Percentiles rank a stretch among this genome's conserved stretches.
Evolutionary conservation across 768 basidiomycete species (phyloP).

Genomic region (Tricholoma furcatifolium): DNA sequence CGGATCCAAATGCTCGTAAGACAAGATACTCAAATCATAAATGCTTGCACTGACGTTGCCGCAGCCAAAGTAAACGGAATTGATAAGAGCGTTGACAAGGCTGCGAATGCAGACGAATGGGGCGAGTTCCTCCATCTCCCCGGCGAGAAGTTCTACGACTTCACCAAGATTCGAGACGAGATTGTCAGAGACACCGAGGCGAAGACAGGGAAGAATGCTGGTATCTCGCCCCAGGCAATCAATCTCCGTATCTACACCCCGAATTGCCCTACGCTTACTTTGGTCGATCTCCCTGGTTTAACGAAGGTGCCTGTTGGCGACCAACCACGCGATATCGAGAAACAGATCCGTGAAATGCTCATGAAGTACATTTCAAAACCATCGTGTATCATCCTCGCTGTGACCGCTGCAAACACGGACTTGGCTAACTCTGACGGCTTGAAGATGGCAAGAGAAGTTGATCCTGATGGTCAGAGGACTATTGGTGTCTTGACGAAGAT

Average conservation of each 20-base stretch:
- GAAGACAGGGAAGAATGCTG: conserved; percentile 98
- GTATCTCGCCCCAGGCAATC: conserved; percentile 96
- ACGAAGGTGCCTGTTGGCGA: conserved; percentile 96
- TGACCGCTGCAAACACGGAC: conserved; percentile 94
- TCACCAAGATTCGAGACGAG: conserved; percentile 94
- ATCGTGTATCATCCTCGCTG: conserved; percentile 94
- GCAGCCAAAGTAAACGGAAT: conserved; percentile 43
- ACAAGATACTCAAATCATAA: conserved; percentile 36
- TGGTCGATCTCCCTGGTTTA: conserved; percentile 96
- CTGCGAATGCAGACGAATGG: conserved; percentile 94
- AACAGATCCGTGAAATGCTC: conserved; percentile 96
- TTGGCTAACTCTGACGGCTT: conserved; percentile 98
- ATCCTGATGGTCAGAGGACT: conserved; percentile 94
- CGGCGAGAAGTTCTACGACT: conserved; percentile 97
- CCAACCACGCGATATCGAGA: conserved; percentile 96
- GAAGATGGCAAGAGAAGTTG: conserved; percentile 94
- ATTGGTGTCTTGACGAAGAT: conserved; percentile 99
- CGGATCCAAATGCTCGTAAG: conserved; percentile 36
- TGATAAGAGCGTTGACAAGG: conserved; percentile 59
- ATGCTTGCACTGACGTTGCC: conserved; percentile 19
- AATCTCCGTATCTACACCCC: conserved; percentile 97
- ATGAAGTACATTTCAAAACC: conserved; percentile 94
- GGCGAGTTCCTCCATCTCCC: conserved; percentile 98
- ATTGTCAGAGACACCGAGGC: conserved; percentile 97
- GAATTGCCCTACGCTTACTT: conserved; percentile 93